Base-by-base conservation (phyloP, 768 basidiomycete species). In the Agrocybe pediades region DNA sequence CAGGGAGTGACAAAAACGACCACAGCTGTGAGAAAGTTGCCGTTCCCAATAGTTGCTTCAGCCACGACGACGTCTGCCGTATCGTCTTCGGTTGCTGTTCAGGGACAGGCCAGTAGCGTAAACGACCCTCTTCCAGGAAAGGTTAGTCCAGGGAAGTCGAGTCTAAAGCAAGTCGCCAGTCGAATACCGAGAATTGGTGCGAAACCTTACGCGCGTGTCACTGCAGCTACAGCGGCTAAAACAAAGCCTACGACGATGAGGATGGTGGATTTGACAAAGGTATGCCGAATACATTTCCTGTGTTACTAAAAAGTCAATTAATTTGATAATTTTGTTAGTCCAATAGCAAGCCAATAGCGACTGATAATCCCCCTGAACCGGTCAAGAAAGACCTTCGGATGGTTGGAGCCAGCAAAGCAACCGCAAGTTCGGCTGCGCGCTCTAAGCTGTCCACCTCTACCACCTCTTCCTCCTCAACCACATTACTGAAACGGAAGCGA, bases 181-280 rank as follows among this genome's bases (percentile, higher is more conserved):
- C 76, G 76, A 64, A 87, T 87, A 60, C 86, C 86, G 16, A 76
- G 86, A 54, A 82, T 83, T 39, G 77, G 76, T 29, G 66, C 65
- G 21, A 87, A 86, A 49, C 86, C 85, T 2, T 87, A 87, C 65
- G 68, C 77, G 25, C 75, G 82, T 53, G 74, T 62, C 8, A 54
- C 48, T 9, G 30, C 47, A n/a, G 33, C 41, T 19, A 67, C 48
- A n/a, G 46, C 42, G 36, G 54, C 45, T 21, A 54, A 51, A 17
- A 21, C 53, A 3, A 62, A 46, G 40, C 30, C 52, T 29, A 55
- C 58, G 4, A 33, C 58, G 19, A 49, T 44, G 44, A 63, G 65
- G 41, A 60, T 51, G 41, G 60, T 59, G 9, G 64, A 64, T 51
- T 46, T 56, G 13, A 53, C 62, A 5, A 65, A 65, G 43, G 61